Base-by-base conservation (phyloP, 306 rosid species). In the Prosopis cineraria region DNA sequence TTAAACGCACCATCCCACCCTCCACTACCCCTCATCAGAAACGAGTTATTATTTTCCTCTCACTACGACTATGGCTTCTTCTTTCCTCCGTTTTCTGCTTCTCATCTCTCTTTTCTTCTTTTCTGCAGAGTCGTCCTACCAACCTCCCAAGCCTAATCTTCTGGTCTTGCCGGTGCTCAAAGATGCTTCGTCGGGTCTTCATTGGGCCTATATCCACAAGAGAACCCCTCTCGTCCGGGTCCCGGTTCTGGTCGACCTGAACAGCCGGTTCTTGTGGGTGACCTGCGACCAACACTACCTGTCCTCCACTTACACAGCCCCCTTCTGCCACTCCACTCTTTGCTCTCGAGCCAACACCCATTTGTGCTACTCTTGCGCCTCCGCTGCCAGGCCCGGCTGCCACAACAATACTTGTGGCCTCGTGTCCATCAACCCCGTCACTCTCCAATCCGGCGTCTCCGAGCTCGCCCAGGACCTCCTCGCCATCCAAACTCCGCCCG, bases 381-480 rank as follows among this genome's bases (percentile, higher is more conserved):
- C 83, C 0, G 5, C 55, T 0, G 16, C 73, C 24, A 5, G 79
- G 13, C 87, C 84, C 0, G 86, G 89, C 0, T 91, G 90, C 83
- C 94, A 89, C 44, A 77, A 71, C 78, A 85, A 87, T 79, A 78
- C 88, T 0, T 88, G 93, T 9, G 86, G 40, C 0, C 76, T 88
- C 77, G n/a, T 16, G 29, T 81, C 85, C n/a, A 0, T 48, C 19
- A 91, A 88, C 81, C 93, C 89, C 0, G 33, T 91, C 22, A 89
- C 94, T 2, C 68, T 67, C 48, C 87, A 85, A 41, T 67, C 76
- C 0, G 88, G 68, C 12, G 4, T 75, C 24, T 84, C 87, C 1
- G 88, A 88, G 77, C 88, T 91, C 0, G 91, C 91, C 0, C 79
- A 86, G 70, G 93, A 91, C 29, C 75, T 81, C 1, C 63, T 88